phyloP scores from a whole-genome alignment of 345 rosid genomes.

The Lenwebbia sp. region DNA sequence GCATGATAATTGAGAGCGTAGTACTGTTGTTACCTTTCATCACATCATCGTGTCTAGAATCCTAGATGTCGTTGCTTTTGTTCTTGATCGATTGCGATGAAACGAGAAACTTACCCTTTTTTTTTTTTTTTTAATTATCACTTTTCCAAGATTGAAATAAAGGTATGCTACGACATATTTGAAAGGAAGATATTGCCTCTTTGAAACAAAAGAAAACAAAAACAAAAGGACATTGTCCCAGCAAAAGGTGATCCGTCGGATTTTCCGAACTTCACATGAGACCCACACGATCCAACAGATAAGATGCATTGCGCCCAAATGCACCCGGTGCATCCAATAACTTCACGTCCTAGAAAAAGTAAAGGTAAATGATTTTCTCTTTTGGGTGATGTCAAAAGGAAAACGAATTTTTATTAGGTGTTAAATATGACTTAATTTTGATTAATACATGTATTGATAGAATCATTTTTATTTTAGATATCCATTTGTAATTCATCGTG shows the following conservation, averaged over 20 bases:
- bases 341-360: background rate
- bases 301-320: background rate
- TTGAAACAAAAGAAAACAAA: background rate
- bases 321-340: background rate
- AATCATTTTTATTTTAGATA: background rate
- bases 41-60: background rate
- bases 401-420: background rate
- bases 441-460: background rate
- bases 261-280: background rate
- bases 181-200: background rate
- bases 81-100: background rate
- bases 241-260: background rate
- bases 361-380: background rate
- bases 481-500: background rate
- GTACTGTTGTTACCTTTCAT: background rate
- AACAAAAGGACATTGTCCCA: background rate
- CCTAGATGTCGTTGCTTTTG: background rate
- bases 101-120: background rate
- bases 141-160: background rate
- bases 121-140: background rate
- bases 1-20: background rate
- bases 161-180: background rate
- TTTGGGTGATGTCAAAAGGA: background rate
- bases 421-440: background rate
- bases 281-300: background rate